These are phyloP conservation scores for Trifolium repens DNA, from an alignment of 306 rosid species.

Conservation along the genomic window DNA sequence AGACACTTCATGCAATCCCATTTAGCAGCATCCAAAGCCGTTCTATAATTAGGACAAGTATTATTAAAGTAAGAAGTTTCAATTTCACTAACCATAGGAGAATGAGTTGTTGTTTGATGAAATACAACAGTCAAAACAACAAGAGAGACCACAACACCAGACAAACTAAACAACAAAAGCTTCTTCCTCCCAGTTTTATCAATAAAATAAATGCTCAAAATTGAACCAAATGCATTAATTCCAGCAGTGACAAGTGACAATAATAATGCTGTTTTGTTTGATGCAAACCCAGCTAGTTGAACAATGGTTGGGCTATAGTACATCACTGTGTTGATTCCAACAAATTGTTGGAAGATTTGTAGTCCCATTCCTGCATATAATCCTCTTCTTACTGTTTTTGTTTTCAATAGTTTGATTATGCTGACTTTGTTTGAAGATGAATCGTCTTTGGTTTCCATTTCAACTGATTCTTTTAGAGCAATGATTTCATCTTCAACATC, in stretches of 20 bases:
- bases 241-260: conserved; percentile 64
- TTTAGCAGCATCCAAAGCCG: conserved; percentile 24
- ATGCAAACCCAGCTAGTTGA: conserved; percentile 67
- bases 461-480: conserved; percentile 61
- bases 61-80: conserved; percentile 46
- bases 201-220: conserved; percentile 63
- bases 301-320: conserved; percentile 70
- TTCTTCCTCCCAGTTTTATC: conserved; percentile 67
- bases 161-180: conserved; percentile 53
- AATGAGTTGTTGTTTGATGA: conserved; percentile 56
- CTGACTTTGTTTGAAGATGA: conserved; percentile 45
- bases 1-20: conserved; percentile 71
- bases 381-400: conserved; percentile 62
- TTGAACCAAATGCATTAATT: conserved; percentile 59
- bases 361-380: conserved; percentile 66
- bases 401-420: conserved; percentile 47
- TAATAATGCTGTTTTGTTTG: conserved; percentile 58
- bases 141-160: conserved; percentile 58
- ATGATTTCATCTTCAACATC: conserved; percentile 57
- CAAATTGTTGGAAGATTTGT: conserved; percentile 72
- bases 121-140: conserved; percentile 59
- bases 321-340: conserved; percentile 69
- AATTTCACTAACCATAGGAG: conserved; percentile 46
- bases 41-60: conserved; percentile 56
- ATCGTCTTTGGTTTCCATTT: conserved; percentile 44